These are phyloP conservation scores for Chlamydomonas reinhardtii DNA, from an alignment of 163 green algal species.

Conservation along the genomic window DNA sequence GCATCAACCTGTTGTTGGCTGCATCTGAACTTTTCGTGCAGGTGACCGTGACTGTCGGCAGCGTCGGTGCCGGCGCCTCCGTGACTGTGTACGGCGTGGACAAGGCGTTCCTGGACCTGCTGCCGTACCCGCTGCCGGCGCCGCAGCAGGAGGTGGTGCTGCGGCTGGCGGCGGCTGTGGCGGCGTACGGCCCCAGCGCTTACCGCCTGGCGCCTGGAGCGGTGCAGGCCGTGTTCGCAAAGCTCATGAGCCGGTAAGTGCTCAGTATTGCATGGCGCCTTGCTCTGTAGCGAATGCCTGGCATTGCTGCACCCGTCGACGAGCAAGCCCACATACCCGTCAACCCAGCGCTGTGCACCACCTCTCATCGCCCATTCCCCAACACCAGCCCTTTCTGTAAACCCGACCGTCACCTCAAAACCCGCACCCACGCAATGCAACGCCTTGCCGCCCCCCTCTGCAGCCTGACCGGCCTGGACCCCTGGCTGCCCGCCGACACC, in stretches of 20 bases:
- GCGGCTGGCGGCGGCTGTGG: slow-evolving; percentile 6
- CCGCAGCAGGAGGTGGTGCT: slow-evolving; percentile 28
- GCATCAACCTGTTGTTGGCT: too few species aligned
- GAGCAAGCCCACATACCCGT: too few species aligned
- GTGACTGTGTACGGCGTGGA: slow-evolving; percentile 65
- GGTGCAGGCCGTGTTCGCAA: slow-evolving; percentile 27
- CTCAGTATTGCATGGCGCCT: too few species aligned
- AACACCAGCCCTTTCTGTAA: neutral
- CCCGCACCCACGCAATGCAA: neutral
- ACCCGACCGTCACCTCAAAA: too few species aligned
- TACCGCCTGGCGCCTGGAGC: slow-evolving; percentile 4
- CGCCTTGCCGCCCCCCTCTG: neutral
- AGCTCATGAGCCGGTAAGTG: slow-evolving; percentile 38
- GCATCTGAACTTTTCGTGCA: neutral
- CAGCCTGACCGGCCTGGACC: slow-evolving; percentile 39
- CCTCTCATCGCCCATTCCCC: neutral
- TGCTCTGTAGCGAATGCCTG: too few species aligned
- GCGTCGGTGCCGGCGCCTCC: neutral
- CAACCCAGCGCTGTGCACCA: too few species aligned
- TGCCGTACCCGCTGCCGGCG: slow-evolving; percentile 64
- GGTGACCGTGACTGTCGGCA: slow-evolving; percentile 5
- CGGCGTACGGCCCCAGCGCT: neutral
- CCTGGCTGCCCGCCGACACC: slow-evolving; percentile 60
- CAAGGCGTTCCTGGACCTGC: slow-evolving; percentile 72
- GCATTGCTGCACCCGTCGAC: too few species aligned